These are phyloP conservation scores for Prunus padus DNA, from an alignment of 306 rosid species.

Conservation along the genomic window DNA sequence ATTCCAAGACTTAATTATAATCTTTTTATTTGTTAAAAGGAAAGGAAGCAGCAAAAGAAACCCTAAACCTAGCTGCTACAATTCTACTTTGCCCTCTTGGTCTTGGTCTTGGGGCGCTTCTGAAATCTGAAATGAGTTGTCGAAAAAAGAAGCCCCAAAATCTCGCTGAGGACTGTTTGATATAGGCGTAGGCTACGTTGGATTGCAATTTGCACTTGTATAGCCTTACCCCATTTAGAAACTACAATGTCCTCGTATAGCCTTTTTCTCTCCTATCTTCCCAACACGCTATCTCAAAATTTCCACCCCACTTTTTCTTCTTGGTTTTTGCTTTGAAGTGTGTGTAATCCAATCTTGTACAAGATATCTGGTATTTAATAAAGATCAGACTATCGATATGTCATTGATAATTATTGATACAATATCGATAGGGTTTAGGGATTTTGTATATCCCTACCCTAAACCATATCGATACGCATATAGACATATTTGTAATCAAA, in stretches of 20 bases:
- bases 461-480: too few relatives aligned
- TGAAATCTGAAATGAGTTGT: conserved; percentile 1
- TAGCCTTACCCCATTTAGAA: conserved; percentile 33
- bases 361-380: too few relatives aligned
- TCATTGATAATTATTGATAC: too few relatives aligned
- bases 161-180: conserved; percentile 33
- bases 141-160: conserved; percentile 34
- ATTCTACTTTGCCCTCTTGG: not conserved
- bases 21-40: not conserved
- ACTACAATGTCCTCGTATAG: conserved; percentile 29
- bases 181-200: conserved; percentile 10
- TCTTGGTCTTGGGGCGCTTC: not conserved
- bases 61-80: conserved; percentile 4
- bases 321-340: not conserved
- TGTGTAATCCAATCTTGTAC: not conserved
- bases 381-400: too few relatives aligned
- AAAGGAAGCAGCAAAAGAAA: not conserved
- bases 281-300: not conserved
- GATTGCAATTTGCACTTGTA: conserved; percentile 22
- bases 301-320: not conserved
- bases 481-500: too few relatives aligned
- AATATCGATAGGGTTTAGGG: too few relatives aligned
- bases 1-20: too few relatives aligned
- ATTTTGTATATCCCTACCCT: too few relatives aligned
- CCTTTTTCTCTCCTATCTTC: conserved; percentile 28